These are phyloP conservation scores for Apiospora kogelbergensis DNA, from an alignment of 2,329 filamentous ascomycete genomes.

Conservation along the genomic window DNA sequence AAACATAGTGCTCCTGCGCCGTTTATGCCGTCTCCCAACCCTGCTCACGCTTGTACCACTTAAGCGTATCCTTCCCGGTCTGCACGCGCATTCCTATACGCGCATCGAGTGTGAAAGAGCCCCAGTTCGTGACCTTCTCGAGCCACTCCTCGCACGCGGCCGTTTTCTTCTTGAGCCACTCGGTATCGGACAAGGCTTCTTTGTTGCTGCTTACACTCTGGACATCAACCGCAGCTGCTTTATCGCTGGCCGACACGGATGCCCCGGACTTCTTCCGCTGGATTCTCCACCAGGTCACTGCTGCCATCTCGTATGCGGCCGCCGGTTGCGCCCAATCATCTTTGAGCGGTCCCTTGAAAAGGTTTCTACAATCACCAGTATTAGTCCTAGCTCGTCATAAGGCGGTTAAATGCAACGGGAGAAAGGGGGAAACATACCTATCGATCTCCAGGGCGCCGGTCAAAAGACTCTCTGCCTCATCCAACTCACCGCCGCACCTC, in stretches of 20 bases:
- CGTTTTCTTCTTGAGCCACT: constrained; percentile 47
- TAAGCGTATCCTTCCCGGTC: constrained; percentile 66
- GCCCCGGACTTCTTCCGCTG: constrained; percentile 48
- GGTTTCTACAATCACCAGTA: constrained; percentile 34
- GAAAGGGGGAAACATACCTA: constrained; percentile 38
- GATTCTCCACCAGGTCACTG: constrained; percentile 66
- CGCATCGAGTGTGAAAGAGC: constrained; percentile 70
- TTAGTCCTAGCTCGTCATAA: constrained; percentile 12
- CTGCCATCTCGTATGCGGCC: constrained; percentile 84
- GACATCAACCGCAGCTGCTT: neutral
- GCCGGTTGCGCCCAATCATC: constrained; percentile 73
- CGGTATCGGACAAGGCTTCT: constrained; percentile 30
- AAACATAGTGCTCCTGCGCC: neutral
- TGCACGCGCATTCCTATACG: constrained; percentile 73
- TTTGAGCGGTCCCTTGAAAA: constrained; percentile 59
- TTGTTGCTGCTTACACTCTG: constrained; percentile 13
- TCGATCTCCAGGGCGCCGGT: constrained; percentile 66
- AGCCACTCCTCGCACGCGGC: constrained; percentile 65
- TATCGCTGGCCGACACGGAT: neutral
- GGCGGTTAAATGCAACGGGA: neutral
- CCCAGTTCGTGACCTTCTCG: constrained; percentile 68
- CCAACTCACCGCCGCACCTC: constrained; percentile 60
- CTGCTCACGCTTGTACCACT: constrained; percentile 42
- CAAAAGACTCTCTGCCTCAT: constrained; percentile 66
- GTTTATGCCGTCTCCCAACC: constrained; percentile 17